phyloP scores from a whole-genome alignment of 1,139 yeast genomes.

The Kurtzmaniella natalensis region DNA sequence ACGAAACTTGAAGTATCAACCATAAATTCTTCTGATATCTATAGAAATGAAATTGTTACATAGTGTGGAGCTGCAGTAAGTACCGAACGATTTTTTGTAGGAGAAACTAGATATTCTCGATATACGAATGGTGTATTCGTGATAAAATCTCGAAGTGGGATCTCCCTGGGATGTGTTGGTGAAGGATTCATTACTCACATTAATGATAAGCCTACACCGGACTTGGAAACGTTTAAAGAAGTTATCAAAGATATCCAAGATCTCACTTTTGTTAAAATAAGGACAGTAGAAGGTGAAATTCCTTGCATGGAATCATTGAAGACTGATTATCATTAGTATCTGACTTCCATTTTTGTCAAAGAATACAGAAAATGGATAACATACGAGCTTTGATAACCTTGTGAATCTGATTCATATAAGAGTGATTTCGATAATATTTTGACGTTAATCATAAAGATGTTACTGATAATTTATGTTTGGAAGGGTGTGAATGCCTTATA shows the following conservation, averaged over 20 bases:
- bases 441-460: too few species aligned
- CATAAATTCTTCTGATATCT: slow-evolving; percentile 48
- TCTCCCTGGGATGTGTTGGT: slow-evolving; percentile 58
- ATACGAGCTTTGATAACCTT: too few species aligned
- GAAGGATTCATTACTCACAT: slow-evolving; percentile 88
- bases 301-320: slow-evolving; percentile 84
- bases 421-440: too few species aligned
- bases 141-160: too few species aligned
- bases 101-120: too few species aligned
- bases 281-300: slow-evolving; percentile 78
- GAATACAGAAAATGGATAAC: slow-evolving; percentile 51
- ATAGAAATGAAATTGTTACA: slow-evolving; percentile 62
- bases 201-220: slow-evolving; percentile 70
- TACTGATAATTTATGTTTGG: too few species aligned
- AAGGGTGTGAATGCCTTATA: too few species aligned
- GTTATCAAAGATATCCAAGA: slow-evolving; percentile 69
- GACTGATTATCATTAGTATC: slow-evolving; percentile 88
- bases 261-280: slow-evolving; percentile 72
- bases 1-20: slow-evolving; percentile 62
- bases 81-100: too few species aligned
- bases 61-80: slow-evolving; percentile 58
- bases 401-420: too few species aligned
- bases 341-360: slow-evolving; percentile 66
- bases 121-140: too few species aligned
- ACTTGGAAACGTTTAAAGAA: slow-evolving; percentile 58